Percentiles rank a stretch among this genome's conserved stretches.
These are phyloP conservation scores for Monilinia fructicola DNA, from an alignment of 2,329 filamentous ascomycete species.

Conservation along the genomic window DNA sequence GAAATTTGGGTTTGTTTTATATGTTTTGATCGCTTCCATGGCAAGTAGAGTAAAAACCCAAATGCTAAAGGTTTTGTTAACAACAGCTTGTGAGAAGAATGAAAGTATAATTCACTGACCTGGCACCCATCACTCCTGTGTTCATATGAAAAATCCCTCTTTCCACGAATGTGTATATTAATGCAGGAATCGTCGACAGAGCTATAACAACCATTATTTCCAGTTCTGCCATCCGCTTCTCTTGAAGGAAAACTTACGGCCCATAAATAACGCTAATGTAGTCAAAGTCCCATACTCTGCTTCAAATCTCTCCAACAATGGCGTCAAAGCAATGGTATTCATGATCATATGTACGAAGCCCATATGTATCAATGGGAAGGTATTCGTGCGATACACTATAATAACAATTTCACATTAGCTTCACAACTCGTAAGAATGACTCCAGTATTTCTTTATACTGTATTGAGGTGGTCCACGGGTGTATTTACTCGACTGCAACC, in stretches of 20 bases:
- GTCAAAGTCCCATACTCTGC: slow-evolving; percentile 87
- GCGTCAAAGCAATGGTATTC: slow-evolving; percentile 77
- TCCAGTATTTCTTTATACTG: not conserved
- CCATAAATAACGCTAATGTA: slow-evolving; percentile 82
- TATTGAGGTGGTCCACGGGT: slow-evolving; percentile 13
- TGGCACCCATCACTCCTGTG: slow-evolving; percentile 76
- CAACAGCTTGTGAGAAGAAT: slow-evolving; percentile 9
- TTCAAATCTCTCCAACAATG: slow-evolving; percentile 93
- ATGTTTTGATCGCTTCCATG: slow-evolving; percentile 83
- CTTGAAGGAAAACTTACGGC: slow-evolving; percentile 63
- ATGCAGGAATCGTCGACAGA: slow-evolving; percentile 76
- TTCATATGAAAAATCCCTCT: slow-evolving; percentile 69
- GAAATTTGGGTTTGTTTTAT: slow-evolving; percentile 76
- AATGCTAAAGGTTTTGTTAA: slow-evolving; percentile 55
- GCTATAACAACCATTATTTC: slow-evolving; percentile 47
- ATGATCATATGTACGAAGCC: slow-evolving; percentile 77
- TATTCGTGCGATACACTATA: slow-evolving; percentile 87
- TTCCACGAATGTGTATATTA: slow-evolving; percentile 78
- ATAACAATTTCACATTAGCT: not conserved
- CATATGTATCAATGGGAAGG: slow-evolving; percentile 83
- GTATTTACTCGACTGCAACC: slow-evolving; percentile 66
- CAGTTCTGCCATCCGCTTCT: not conserved
- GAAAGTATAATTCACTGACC: slow-evolving; percentile 51
- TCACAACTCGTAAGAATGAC: not conserved
- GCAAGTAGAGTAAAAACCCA: slow-evolving; percentile 90